These are phyloP conservation scores for Emericellopsis atlantica DNA, from an alignment of 2,329 filamentous ascomycete genomes.

Conservation along the genomic window DNA sequence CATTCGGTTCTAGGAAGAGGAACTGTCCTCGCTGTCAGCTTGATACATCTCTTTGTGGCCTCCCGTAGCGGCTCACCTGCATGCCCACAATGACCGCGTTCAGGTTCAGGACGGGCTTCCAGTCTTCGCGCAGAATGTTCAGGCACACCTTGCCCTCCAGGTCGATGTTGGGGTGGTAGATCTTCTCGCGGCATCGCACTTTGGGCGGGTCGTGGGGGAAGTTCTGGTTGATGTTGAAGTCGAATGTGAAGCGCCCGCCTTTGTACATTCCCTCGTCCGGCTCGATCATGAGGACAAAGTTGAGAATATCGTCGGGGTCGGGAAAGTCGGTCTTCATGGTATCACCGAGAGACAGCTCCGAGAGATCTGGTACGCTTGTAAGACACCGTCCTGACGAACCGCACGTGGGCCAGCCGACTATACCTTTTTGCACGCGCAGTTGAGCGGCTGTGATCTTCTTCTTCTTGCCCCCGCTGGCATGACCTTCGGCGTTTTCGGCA, in stretches of 20 bases:
- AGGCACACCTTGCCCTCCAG: conserved; percentile 95
- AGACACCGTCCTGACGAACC: not conserved
- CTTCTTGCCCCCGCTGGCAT: conserved; percentile 67
- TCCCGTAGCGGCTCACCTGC: conserved; percentile 41
- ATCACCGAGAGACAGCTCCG: conserved; percentile 63
- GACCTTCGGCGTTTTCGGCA: conserved; percentile 68
- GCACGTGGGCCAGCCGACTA: not conserved
- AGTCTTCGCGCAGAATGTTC: conserved; percentile 95
- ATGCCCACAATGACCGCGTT: conserved; percentile 94
- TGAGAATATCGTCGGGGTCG: conserved; percentile 74
- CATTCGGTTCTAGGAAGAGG: conserved; percentile 94
- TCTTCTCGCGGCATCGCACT: conserved; percentile 94
- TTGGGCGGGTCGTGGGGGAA: conserved; percentile 97
- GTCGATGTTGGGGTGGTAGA: conserved; percentile 98
- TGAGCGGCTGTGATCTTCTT: conserved; percentile 98
- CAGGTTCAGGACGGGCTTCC: conserved; percentile 95
- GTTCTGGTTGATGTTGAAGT: conserved; percentile 83
- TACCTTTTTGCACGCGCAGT: conserved; percentile 91
- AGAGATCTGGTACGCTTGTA: conserved; percentile 46
- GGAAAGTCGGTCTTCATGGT: conserved; percentile 77
- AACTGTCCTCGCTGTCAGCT: conserved; percentile 44
- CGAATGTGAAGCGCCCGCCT: conserved; percentile 76
- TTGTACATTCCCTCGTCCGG: conserved; percentile 86
- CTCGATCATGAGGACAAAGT: conserved; percentile 70
- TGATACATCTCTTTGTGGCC: not conserved